Base-by-base conservation (phyloP, 2,329 filamentous ascomycete species). In the Shiraia bambusicola region DNA sequence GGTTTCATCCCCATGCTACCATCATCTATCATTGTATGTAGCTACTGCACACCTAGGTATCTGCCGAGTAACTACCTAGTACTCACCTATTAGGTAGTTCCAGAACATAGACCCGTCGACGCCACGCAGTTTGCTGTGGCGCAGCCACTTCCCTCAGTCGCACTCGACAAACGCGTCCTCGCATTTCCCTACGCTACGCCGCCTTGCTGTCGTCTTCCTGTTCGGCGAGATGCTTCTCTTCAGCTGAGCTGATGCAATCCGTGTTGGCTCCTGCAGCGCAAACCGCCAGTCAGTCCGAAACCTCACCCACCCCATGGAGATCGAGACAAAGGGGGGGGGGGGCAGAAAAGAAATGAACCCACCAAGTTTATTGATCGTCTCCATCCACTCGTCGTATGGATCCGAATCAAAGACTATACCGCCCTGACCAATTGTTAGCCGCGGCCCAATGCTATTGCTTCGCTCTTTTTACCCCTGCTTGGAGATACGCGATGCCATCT, bases 281-380 rank as follows among this genome's bases (percentile, higher is more conserved):
- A 40, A 46, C 31, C 39, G 37, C 40, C 49, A 48, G 57, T 65
- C 51, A 62, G 58, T 42, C 37, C 14, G 22, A 27, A 11, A 39
- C 11, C 35, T 33, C 30, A 34, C 39, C 34, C 29, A 41, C 37
- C 35, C 46, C 34, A 31, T 40, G 34, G 36, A 37, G 27, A 26
- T 15, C 17, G 19, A 14, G 25, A 47, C n/a, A n/a, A n/a, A n/a
- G n/a, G n/a, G n/a, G n/a, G n/a, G n/a, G n/a, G n/a, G n/a, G n/a
- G 35, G 27, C 28, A 22, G 19, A 22, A 22, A 40, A 39, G 32
- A 45, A 41, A 30, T 42, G 40, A 55, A 50, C 60, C 31, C 53
- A 66, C 87, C 84, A 34, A 95, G 76, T 78, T 98, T 98, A 76
- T 98, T 97, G 74, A 93, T 88, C 52, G 94, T 96, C 79, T 97